A percentile compares a stretch with the other conserved stretches of the same genome.
Conservation (phyloP, 73 alveolate species). For the Breviolum minutum region DNA sequence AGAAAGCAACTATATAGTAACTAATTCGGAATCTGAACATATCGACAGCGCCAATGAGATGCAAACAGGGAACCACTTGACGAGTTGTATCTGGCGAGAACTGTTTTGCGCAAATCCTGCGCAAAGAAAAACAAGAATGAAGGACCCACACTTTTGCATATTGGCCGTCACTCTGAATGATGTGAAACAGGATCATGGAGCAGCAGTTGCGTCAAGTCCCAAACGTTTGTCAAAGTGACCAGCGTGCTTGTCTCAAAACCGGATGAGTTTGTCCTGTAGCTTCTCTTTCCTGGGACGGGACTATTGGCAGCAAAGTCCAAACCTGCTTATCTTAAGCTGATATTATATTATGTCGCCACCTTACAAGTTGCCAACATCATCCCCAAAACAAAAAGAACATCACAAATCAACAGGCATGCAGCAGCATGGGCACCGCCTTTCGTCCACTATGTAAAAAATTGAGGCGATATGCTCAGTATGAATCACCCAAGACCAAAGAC, state of each 20-base stretch:
- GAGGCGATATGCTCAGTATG: too few relatives aligned
- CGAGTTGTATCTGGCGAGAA: slow-evolving; percentile 72
- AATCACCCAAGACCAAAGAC: too few relatives aligned
- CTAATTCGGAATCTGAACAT: background rate
- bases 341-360: too few relatives aligned
- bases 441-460: too few relatives aligned
- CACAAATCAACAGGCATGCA: background rate
- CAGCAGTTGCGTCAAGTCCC: too few relatives aligned
- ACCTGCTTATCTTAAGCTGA: background rate
- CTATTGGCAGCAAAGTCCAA: background rate
- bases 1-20: too few relatives aligned
- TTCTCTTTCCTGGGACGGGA: slow-evolving; percentile 9
- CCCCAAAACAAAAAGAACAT: background rate
- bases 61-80: slow-evolving; percentile 2
- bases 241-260: too few relatives aligned
- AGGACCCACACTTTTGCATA: too few relatives aligned
- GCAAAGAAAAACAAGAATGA: background rate
- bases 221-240: too few relatives aligned
- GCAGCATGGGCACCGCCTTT: background rate
- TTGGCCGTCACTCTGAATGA: too few relatives aligned
- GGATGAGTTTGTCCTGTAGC: slow-evolving; percentile 8
- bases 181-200: too few relatives aligned
- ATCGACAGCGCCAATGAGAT: background rate
- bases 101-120: slow-evolving; percentile 51
- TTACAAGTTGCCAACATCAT: too few relatives aligned